phyloP scores from a whole-genome alignment of 805 yeast species.

The Kodamaea laetipori region DNA sequence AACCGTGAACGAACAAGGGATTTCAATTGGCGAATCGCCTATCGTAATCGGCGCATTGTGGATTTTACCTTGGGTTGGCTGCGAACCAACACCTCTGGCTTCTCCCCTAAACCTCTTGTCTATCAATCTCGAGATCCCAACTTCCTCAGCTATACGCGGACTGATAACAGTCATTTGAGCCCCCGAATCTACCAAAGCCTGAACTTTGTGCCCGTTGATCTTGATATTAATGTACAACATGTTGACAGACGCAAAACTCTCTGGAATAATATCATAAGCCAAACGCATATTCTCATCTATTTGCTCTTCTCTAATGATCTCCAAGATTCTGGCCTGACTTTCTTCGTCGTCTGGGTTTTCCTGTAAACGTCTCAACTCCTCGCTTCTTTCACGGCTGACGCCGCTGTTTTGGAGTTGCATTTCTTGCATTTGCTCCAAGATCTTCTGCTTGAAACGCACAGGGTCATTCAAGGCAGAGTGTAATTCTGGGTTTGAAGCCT shows the following conservation, averaged over 20 bases:
- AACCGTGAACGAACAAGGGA: slow-evolving; percentile 44
- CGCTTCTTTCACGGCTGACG: slow-evolving; percentile 10
- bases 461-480: slow-evolving; percentile 50
- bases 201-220: slow-evolving; percentile 77
- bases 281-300: slow-evolving; percentile 77
- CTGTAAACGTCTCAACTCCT: slow-evolving; percentile 55
- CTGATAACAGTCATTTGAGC: slow-evolving; percentile 89
- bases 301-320: slow-evolving; percentile 66
- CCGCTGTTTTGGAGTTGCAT: slow-evolving; percentile 1
- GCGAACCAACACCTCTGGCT: slow-evolving; percentile 89
- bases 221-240: slow-evolving; percentile 82
- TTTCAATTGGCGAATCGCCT: slow-evolving; percentile 49
- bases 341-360: slow-evolving; percentile 72
- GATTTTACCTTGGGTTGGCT: slow-evolving; percentile 76
- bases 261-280: slow-evolving; percentile 90
- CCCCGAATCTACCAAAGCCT: slow-evolving; percentile 96
- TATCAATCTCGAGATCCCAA: slow-evolving; percentile 69
- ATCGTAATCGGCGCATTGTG: slow-evolving; percentile 87
- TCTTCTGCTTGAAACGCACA: slow-evolving; percentile 43
- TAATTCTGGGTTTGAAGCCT: slow-evolving; percentile 48
- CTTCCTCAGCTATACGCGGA: slow-evolving; percentile 69
- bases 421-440: slow-evolving; percentile 35
- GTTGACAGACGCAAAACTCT: slow-evolving; percentile 75
- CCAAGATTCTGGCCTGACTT: slow-evolving; percentile 64
- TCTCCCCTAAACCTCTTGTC: slow-evolving; percentile 80